These are phyloP conservation scores for Aspergillus conjunctus DNA, from an alignment of 495 filamentous ascomycete genomes.

Conservation along the genomic window DNA sequence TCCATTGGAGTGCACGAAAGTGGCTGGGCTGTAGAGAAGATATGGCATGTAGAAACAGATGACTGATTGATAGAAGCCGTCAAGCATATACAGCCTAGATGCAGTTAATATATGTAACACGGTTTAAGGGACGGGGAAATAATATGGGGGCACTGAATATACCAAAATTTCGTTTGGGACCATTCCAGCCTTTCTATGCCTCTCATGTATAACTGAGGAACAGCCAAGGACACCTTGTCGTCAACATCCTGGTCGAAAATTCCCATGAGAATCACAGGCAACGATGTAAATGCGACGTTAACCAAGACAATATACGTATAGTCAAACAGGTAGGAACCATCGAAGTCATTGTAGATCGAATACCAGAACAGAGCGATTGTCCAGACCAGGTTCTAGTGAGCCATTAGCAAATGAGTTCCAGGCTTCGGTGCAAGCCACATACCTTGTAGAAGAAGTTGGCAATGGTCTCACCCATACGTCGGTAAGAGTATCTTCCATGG, in stretches of 20 bases:
- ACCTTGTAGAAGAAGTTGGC: conserved; percentile 99
- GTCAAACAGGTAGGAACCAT: conserved; percentile 94
- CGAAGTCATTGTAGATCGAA: conserved; percentile 92
- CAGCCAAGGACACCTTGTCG: conserved; percentile 89
- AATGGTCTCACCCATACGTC: conserved; percentile 87
- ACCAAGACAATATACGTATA: conserved; percentile 96
- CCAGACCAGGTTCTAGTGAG: conserved; percentile 86
- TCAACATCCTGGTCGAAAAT: conserved; percentile 97
- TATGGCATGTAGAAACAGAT: conserved; percentile 93
- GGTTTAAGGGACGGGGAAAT: background rate
- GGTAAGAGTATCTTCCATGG: conserved; percentile 95
- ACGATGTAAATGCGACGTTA: conserved; percentile 95
- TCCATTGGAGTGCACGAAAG: conserved; percentile 68
- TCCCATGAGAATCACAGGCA: conserved; percentile 95
- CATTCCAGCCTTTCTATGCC: conserved; percentile 97
- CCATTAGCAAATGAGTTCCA: conserved; percentile 20
- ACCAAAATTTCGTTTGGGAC: conserved; percentile 98
- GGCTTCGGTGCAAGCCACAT: conserved; percentile 17
- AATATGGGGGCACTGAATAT: conserved; percentile 26
- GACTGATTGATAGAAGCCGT: conserved; percentile 92
- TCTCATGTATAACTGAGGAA: conserved; percentile 92
- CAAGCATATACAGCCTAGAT: conserved; percentile 86
- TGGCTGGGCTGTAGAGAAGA: conserved; percentile 68
- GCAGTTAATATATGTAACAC: conserved; percentile 23
- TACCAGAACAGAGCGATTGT: conserved; percentile 98